Percentiles rank a stretch among this genome's conserved stretches.
phyloP scores from a whole-genome alignment of 306 rosid species.

The Citrullus mucosospermus region DNA sequence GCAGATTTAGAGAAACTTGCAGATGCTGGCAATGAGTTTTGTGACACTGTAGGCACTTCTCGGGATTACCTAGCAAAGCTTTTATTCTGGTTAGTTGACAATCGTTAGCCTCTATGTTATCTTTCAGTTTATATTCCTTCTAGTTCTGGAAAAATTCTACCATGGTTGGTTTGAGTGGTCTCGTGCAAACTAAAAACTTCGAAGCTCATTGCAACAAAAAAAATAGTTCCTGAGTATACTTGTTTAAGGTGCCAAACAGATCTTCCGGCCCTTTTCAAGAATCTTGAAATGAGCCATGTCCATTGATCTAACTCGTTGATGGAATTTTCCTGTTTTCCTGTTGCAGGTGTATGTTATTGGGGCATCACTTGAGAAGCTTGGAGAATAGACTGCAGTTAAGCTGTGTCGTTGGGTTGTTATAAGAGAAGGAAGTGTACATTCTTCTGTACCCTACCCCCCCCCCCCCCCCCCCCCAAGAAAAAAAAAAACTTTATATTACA shows the following conservation, averaged over 20 bases:
- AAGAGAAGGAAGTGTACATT: conserved; percentile 39
- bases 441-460: conserved; percentile 22
- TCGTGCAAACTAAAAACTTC: neutral
- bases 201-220: neutral
- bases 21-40: conserved; percentile 27
- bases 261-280: neutral
- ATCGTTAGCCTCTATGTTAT: neutral
- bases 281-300: neutral
- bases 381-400: conserved; percentile 88
- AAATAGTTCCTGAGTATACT: neutral
- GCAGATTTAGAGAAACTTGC: conserved; percentile 24
- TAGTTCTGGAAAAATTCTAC: neutral
- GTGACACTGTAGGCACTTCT: conserved; percentile 42
- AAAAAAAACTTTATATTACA: neutral
- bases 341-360: conserved; percentile 95
- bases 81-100: conserved; percentile 77
- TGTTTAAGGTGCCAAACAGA: neutral
- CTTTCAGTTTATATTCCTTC: neutral
- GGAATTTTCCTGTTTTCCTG: neutral
- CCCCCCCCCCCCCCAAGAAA: neutral
- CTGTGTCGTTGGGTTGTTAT: conserved; percentile 82
- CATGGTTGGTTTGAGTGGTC: neutral
- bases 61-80: conserved; percentile 94
- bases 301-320: neutral
- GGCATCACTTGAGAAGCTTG: conserved; percentile 95